Evolutionary conservation across 495 filamentous ascomycete species (phyloP), one percentile per base, ranked within the genome.

Genomic region (Schizothecium vesticola): DNA sequence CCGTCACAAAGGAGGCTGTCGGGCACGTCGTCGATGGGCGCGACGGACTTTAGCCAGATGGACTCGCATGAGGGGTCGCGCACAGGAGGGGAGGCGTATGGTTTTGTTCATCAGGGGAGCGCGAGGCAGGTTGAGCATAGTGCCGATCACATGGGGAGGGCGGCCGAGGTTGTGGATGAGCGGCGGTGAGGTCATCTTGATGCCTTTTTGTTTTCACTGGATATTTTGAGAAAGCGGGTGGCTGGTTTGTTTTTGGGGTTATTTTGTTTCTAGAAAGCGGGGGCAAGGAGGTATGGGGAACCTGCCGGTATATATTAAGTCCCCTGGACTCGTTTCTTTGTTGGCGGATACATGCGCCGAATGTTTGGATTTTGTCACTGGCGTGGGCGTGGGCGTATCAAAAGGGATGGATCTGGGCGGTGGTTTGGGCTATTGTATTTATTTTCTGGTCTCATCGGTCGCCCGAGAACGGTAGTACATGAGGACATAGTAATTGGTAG

Each of bases 71-170:
- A 66, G 70, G 73, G 9, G 65, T 66, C 60, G 59, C 28, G 71
- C 68, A 12, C 62, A 51, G 21, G 58, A 59, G 73, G 81, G 11
- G 90, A 91, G 3, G 91, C 84, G 72, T 83, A 89, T 72, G 91
- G 92, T 1, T 89, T 88, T 71, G 92, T 94, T n/a, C 81, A 90
- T 43, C 89, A 92, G 29, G 88, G 91, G 66, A 87, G 83, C 68
- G 83, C 86, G 33, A 86, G 78, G 69, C 79, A 80, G 31, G 82
- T 87, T n/a, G 84, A 88, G 57, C 83, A 72, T 22, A 78, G 82
- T 28, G 67, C 73, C 55, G 77, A 82, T 59, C 74, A 82, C 29
- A 68, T 84, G 13, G 82, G 80, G 22, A 81, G 76, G 56, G 73
- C 83, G 29, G 84, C 85, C 51, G 86, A 88, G 78, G 79, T 86